Evolutionary conservation across 306 rosid genomes (phyloP).

Genomic region (Mucuna pruriens): DNA sequence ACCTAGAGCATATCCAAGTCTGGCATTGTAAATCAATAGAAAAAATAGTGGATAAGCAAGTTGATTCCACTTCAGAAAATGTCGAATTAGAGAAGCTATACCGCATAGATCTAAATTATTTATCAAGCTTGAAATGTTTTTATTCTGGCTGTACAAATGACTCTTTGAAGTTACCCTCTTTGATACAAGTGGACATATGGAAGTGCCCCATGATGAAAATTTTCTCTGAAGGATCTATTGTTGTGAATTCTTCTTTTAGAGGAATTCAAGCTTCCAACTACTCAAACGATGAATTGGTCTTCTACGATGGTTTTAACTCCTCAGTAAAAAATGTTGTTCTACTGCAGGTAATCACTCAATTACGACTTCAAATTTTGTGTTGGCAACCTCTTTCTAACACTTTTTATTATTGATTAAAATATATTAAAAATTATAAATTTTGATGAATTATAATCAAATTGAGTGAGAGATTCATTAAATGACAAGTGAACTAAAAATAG

Average conservation of each 20-base stretch:
- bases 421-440: too few relatives aligned
- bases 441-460: too few relatives aligned
- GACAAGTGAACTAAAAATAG: too few relatives aligned
- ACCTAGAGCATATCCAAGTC: background rate
- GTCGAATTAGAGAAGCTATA: background rate
- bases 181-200: background rate
- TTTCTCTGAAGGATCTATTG: background rate
- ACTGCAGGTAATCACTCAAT: background rate
- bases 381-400: too few relatives aligned
- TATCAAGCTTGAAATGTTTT: slow-evolving; percentile 24
- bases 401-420: too few relatives aligned
- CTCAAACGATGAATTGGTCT: background rate
- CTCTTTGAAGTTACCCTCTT: slow-evolving; percentile 10
- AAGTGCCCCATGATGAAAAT: slow-evolving; percentile 16
- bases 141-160: slow-evolving; percentile 10
- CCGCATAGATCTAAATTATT: background rate
- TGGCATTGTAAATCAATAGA: background rate
- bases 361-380: background rate
- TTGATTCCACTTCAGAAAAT: background rate
- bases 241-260: background rate
- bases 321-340: background rate
- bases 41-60: slow-evolving; percentile 19
- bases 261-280: background rate
- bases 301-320: background rate
- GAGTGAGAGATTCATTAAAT: too few relatives aligned